Conservation (phyloP, 306 rosid genomes). For the Dryas alaskensis region DNA sequence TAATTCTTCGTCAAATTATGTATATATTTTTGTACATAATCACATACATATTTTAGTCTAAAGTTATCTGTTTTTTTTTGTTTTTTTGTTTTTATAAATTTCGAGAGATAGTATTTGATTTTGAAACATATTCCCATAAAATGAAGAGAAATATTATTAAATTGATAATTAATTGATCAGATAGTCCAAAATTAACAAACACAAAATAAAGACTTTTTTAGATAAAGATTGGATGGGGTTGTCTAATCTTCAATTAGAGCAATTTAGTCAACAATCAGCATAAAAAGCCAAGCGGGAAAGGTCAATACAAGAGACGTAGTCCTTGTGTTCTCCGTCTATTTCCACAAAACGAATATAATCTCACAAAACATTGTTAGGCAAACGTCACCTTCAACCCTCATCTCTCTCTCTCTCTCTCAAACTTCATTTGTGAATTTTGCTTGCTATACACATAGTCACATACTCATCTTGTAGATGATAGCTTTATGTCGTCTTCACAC, state of each 20-base stretch:
- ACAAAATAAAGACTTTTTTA: background rate
- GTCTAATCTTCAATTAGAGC: background rate
- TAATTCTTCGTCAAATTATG: no score
- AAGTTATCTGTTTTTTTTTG: no score
- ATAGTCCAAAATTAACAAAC: no score
- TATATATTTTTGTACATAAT: no score
- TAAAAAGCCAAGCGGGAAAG: constrained; percentile 34
- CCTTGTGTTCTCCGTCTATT: constrained; percentile 27
- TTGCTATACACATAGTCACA: background rate
- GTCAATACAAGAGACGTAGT: constrained; percentile 50
- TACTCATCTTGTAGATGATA: constrained; percentile 15
- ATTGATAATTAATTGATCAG: no score
- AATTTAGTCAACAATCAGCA: constrained; percentile 38
- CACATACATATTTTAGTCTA: no score
- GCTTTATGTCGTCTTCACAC: constrained; percentile 48
- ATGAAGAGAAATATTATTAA: no score
- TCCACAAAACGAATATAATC: constrained; percentile 21
- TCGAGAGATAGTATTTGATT: no score
- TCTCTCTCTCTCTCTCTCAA: background rate
- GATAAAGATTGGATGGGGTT: background rate
- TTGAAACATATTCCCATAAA: no score
- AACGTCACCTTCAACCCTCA: constrained; percentile 44
- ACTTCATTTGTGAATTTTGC: constrained; percentile 9
- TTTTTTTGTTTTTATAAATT: no score
- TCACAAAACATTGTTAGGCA: constrained; percentile 41